Percentiles rank a stretch among this genome's conserved stretches.
These are phyloP conservation scores for Silene coronaria DNA, from an alignment of 179 eudicot species.

Conservation along the genomic window DNA sequence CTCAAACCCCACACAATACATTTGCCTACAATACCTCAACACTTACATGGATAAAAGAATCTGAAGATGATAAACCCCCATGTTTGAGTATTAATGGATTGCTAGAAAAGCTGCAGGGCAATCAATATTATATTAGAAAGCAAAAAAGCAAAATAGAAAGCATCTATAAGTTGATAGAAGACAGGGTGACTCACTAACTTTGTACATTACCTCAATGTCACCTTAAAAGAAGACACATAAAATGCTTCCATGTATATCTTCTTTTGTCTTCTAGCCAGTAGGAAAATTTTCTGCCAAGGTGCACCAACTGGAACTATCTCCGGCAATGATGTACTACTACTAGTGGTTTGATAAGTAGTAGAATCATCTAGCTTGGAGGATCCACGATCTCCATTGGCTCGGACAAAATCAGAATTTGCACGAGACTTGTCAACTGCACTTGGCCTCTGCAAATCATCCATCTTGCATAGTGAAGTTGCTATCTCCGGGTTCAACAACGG, in stretches of 20 bases:
- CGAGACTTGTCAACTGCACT: conserved; percentile 24
- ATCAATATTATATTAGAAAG: conserved; percentile 5
- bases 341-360: conserved; percentile 26
- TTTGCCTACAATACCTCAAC: not conserved
- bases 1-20: too few species aligned
- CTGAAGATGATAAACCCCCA: conserved; percentile 70
- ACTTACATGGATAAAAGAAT: conserved; percentile 80
- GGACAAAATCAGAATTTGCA: conserved; percentile 25
- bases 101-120: conserved; percentile 77
- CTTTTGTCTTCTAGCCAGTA: conserved; percentile 69
- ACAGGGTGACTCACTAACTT: not conserved
- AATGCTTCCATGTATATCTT: conserved; percentile 78
- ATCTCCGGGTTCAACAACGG: conserved; percentile 40
- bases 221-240: conserved; percentile 65
- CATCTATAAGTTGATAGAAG: not conserved
- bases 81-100: conserved; percentile 84
- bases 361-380: conserved; percentile 21
- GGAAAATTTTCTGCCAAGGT: conserved; percentile 88
- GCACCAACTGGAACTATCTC: conserved; percentile 78
- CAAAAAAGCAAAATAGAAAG: conserved; percentile 14
- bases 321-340: conserved; percentile 39
- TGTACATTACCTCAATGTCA: conserved; percentile 66
- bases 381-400: conserved; percentile 25
- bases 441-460: conserved; percentile 32
- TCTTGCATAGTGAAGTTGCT: conserved; percentile 26